Base-by-base conservation (phyloP, 192 early-diverging fungal species). In the Paraglomus occultum region DNA sequence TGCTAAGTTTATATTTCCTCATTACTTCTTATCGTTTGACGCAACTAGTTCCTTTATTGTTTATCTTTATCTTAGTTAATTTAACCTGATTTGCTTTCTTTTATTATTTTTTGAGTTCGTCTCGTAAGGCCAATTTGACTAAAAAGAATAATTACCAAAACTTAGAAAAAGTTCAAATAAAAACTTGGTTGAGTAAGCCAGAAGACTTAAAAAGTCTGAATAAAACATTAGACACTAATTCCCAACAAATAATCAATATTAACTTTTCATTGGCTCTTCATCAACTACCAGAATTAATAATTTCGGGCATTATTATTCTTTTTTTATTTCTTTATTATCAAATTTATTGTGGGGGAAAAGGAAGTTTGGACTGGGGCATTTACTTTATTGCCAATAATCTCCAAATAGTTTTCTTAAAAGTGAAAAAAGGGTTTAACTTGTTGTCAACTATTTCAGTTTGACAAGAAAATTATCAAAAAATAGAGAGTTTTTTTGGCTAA, bases 351-450 rank as follows among this genome's bases (percentile, higher is more conserved):
- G 18, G 18, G 1, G 14, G 14, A 23, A 57, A 57, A 57, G 54
- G 54, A n/a, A n/a, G 18, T 57, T 20, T 57, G 6, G 22, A 20
- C 4, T 57, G 54, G 54, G 54, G 18, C 18, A 23, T n/a, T n/a
- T 57, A 57, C 6, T 57, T 57, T n/a, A 57, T 57, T 15, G 54
- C 54, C 31, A 57, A 57, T 57, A 57, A 57, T 57, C 18, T 10
- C 54, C 54, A 57, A 57, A 6, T 3, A 10, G 2, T 57, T 57
- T n/a, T 57, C 2, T 57, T 57, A 31, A 31, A 31, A 31, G 31
- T 31, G 3, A 31, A 31, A 31, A 31, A 31, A 31, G 31, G 31
- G 3, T 31, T 31, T 31, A 31, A 3, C 3, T 31, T 31, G 3
- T 31, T 31, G 3, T 31, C 31, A 31, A 31, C 31, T 31, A 31